Conservation (phyloP, 1,139 yeast genomes). For the Waltiozyma sp. region DNA sequence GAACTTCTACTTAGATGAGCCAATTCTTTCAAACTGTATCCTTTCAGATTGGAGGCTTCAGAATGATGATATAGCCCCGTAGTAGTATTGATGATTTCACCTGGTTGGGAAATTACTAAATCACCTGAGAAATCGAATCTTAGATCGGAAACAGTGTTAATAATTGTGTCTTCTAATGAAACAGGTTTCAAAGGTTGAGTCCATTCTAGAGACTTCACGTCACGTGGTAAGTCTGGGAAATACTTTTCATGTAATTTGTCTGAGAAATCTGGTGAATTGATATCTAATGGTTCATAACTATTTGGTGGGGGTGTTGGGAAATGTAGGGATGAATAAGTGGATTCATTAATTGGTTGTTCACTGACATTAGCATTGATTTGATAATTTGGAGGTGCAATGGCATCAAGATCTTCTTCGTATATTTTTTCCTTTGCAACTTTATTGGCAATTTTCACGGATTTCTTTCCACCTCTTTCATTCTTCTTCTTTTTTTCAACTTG, state of each 20-base stretch:
- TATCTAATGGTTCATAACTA: conserved; percentile 31
- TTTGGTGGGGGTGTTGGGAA: conserved; percentile 42
- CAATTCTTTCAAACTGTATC: conserved; percentile 78
- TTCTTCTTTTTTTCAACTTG: background rate
- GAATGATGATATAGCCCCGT: conserved; percentile 89
- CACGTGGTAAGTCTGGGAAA: conserved; percentile 82
- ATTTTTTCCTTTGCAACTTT: too few species aligned
- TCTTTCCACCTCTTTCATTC: background rate
- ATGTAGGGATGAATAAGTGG: conserved; percentile 38
- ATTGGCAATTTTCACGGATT: background rate
- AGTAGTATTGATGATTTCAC: conserved; percentile 36
- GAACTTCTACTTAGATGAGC: conserved; percentile 73
- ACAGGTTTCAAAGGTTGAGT: conserved; percentile 55
- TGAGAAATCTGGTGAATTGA: conserved; percentile 68
- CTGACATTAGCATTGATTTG: conserved; percentile 30
- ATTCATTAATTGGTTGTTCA: conserved; percentile 32
- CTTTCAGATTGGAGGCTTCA: conserved; percentile 80
- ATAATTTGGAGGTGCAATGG: conserved; percentile 32
- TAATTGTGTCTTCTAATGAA: conserved; percentile 23
- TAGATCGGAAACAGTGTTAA: conserved; percentile 56
- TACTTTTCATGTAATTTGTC: conserved; percentile 74
- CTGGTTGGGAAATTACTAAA: conserved; percentile 42
- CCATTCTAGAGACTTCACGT: conserved; percentile 80
- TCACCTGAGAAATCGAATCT: conserved; percentile 86
- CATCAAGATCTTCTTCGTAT: conserved; percentile 30